Evolutionary conservation across 2,329 filamentous ascomycete genomes (phyloP), one percentile per base, ranked within the genome.

Genomic region (Microcera coccophila): DNA sequence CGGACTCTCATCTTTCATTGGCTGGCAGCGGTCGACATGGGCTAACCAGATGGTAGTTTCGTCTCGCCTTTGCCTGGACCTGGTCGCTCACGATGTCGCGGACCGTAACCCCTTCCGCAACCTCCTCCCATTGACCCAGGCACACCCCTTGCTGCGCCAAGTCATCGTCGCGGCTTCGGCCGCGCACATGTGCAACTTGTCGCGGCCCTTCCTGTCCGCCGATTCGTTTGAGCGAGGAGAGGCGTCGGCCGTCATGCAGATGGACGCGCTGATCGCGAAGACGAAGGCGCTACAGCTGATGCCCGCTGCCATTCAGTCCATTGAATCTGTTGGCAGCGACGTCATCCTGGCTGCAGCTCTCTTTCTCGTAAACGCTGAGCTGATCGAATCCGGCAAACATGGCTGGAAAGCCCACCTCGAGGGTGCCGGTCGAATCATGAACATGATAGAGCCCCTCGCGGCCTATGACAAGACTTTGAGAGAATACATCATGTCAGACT

Each of bases 361-460:
- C 15, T 74, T 75, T 54, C 69, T 75, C 50, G 63, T 76, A 59
- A 73, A 75, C 47, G 62, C 75, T 38, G 70, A 76, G 57, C 60
- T 75, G 36, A 71, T 75, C 38, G 72, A 75, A 56, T 71, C 70
- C 12, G 71, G 71, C 2, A 71, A 67, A 50, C 65, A 71, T 28
- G 68, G 67, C 11, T 75, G 72, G 72, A 69, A 66, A 36, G 64
- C 66, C 12, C 73, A 75, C 44, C 62, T 75, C 17, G 65, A 73
- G 38, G 72, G 70, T 3, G 72, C 71, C 3, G 66, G 64, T 3
- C 61, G 60, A 18, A 69, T 75, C 33, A 70, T 74, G 61, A 61
- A 62, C 16, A 54, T 69, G 10, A 53, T 74, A 3, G 61, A 65
- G 19, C 63, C 64, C 5, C 54, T 53, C 4, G 53, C 59, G 12